Percentiles rank a stretch among this genome's conserved stretches.
Conservation (phyloP, 495 filamentous ascomycete species). For the Penicilliopsis zonata region DNA sequence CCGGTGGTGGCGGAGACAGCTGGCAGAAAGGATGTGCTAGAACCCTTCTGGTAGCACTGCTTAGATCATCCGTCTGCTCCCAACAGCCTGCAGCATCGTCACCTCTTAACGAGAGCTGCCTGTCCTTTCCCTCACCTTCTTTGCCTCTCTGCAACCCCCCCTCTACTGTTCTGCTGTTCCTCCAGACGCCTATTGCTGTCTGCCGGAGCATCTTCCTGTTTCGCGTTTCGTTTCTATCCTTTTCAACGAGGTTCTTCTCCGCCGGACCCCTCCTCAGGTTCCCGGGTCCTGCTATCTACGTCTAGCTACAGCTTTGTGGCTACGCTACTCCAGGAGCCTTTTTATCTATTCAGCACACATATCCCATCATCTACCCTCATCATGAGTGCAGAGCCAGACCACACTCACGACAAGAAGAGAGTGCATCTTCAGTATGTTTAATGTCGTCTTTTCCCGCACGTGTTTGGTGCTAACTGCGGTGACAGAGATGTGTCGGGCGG, state of each 20-base stretch:
- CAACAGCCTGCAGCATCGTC: constrained; percentile 18
- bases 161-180: constrained; percentile 4
- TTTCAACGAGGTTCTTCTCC: background rate
- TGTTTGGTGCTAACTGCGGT: constrained; percentile 22
- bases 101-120: constrained; percentile 29
- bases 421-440: constrained; percentile 72
- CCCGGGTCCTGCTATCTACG: constrained; percentile 1
- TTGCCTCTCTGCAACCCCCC: constrained; percentile 6
- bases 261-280: background rate
- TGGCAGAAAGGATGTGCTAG: too few relatives aligned
- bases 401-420: constrained; percentile 68
- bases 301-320: constrained; percentile 5
- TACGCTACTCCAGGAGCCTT: constrained; percentile 12
- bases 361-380: constrained; percentile 15
- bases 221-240: background rate
- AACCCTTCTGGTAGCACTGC: constrained; percentile 6
- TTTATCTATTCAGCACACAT: constrained; percentile 1
- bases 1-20: constrained; percentile 15
- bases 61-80: constrained; percentile 24
- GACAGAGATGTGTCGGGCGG: constrained; percentile 78
- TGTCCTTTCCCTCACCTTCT: constrained; percentile 9
- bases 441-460: constrained; percentile 3
- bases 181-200: constrained; percentile 18
- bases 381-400: constrained; percentile 64
- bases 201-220: constrained; percentile 2